These are phyloP conservation scores for Nakaseomyces kungkrabaensis DNA, from an alignment of 1,139 yeast genomes.

Conservation along the genomic window DNA sequence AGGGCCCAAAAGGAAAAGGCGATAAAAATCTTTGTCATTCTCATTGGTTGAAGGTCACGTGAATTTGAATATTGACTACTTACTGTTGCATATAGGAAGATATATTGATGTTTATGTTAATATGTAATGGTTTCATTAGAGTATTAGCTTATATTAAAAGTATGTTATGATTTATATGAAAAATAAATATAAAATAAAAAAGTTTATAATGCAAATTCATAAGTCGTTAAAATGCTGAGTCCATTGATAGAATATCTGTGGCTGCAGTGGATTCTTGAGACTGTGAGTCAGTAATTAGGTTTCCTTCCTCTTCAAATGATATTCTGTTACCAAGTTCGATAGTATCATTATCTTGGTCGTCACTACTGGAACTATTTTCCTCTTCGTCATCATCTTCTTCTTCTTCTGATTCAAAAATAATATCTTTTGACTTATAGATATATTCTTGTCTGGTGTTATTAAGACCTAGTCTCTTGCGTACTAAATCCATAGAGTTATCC, in stretches of 20 bases:
- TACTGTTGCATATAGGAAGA: background rate
- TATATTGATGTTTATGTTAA: background rate
- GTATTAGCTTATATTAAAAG: too few relatives aligned
- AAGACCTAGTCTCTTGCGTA: slow-evolving; percentile 23
- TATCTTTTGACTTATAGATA: slow-evolving; percentile 48
- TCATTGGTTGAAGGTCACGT: slow-evolving; percentile 1
- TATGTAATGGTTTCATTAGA: background rate
- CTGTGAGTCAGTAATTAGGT: background rate
- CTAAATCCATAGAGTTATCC: slow-evolving; percentile 15
- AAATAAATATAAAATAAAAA: too few relatives aligned
- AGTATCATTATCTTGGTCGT: too few relatives aligned
- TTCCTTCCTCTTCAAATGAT: too few relatives aligned
- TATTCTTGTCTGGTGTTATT: slow-evolving; percentile 34
- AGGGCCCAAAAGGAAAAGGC: background rate
- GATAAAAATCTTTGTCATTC: background rate
- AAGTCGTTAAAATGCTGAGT: too few relatives aligned
- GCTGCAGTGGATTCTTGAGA: background rate
- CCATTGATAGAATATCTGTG: background rate
- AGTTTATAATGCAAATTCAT: too few relatives aligned
- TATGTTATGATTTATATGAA: too few relatives aligned
- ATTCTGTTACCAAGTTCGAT: background rate
- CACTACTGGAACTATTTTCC: too few relatives aligned
- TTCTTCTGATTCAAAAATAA: slow-evolving; percentile 35
- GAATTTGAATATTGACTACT: background rate
- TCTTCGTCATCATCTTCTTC: slow-evolving; percentile 2